Base-by-base conservation (phyloP, 768 basidiomycete genomes). In the Russula earlei region DNA sequence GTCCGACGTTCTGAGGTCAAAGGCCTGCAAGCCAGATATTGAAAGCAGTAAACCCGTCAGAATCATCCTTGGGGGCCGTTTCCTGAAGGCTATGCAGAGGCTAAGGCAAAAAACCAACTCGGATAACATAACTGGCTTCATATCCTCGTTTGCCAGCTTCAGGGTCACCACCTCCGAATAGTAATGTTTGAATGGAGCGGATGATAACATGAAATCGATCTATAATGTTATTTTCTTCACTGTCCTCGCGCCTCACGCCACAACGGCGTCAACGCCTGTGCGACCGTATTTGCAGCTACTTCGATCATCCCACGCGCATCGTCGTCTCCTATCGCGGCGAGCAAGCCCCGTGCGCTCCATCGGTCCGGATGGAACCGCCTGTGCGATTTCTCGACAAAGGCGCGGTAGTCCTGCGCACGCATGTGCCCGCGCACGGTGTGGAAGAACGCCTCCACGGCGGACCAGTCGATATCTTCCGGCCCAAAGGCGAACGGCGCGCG, bases 311-410 rank as follows among this genome's bases (percentile, higher is more conserved):
- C 74, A 58, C 80, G 75, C 63, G 81, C 77, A 44, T 74, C 69
- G 46, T 82, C 81, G 56, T 86, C 82, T 22, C 66, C 62, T 45
- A 86, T 75, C 45, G 78, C 78, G 55, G 72, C 72, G 64, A 86
- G 73, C 34, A 90, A 69, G 27, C 79, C 79, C 40, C 84, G 74
- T 29, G 84, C 81, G 41, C 81, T 74, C 89, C 87, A 92, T 57
- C 85, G 72, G 67, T 91, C 88, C 2, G 87, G 85, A 62, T 90
- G 90, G 67, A 89, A 91, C 49, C 87, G 62, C 38, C 80, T 75
- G 63, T 88, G 79, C 62, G 83, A 84, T 64, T 80, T 81, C 69
- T 86, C 79, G 3, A 91, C 75, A 53, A 90, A 76, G 2, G 66
- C 67, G 64, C 77, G 81, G 69, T 79, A 89, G 47, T 85, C 84